Evolutionary conservation across 2,329 filamentous ascomycete genomes (phyloP).

Genomic region (Didymella exigua): DNA sequence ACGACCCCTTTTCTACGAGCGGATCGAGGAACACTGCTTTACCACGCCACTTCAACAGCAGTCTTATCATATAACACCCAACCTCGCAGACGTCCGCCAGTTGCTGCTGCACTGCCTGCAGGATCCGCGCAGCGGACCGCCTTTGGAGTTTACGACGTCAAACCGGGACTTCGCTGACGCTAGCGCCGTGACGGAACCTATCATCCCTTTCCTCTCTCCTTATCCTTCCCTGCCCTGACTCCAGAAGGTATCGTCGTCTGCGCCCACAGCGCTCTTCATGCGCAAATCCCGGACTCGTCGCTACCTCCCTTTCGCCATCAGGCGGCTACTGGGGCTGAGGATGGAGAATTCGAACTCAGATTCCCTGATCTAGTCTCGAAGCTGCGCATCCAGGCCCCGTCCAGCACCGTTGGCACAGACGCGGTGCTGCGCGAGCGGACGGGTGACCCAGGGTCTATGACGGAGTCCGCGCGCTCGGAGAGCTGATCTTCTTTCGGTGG

Average conservation of each 20-base stretch:
- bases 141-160: constrained; percentile 1
- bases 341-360: neutral
- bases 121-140: constrained; percentile 9
- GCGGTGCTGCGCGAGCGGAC: neutral
- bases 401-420: neutral
- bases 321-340: too few species aligned
- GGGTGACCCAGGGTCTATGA: neutral
- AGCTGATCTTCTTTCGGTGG: neutral
- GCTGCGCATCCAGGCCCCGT: neutral
- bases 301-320: neutral
- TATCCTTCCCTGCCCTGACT: neutral
- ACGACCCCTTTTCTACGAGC: too few species aligned
- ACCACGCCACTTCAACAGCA: too few species aligned
- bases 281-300: neutral
- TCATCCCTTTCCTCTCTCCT: too few species aligned
- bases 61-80: neutral
- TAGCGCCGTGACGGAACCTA: neutral
- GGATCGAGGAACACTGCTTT: too few species aligned
- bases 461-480: constrained; percentile 3
- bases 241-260: neutral
- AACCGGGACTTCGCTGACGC: neutral
- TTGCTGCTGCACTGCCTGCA: constrained; percentile 9
- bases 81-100: neutral
- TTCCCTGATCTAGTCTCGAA: neutral
- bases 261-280: constrained; percentile 2